A percentile compares a stretch with the other conserved stretches of the same genome.
phyloP scores from a whole-genome alignment of 805 yeast species.

The Candida maltosa region DNA sequence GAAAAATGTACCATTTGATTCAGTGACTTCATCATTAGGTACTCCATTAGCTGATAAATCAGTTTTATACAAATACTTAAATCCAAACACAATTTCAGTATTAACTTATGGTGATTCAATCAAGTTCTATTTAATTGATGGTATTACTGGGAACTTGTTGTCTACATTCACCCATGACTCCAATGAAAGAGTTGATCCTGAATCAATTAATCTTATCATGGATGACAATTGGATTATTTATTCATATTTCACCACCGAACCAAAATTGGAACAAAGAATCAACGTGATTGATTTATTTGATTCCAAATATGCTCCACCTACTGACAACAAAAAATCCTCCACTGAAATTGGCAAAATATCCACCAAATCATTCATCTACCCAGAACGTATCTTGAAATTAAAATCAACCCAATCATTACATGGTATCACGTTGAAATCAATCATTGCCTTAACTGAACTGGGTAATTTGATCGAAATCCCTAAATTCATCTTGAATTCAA shows the following conservation, averaged over 20 bases:
- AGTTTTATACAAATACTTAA: constrained; percentile 78
- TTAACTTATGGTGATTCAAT: constrained; percentile 34
- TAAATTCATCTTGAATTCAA: constrained; percentile 60
- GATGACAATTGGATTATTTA: constrained; percentile 86
- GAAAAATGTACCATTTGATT: constrained; percentile 17
- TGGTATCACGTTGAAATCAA: constrained; percentile 45
- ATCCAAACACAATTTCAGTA: constrained; percentile 63
- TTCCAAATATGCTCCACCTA: constrained; percentile 5
- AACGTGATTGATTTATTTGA: constrained; percentile 79
- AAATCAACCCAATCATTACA: constrained; percentile 36
- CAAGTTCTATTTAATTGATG: constrained; percentile 57
- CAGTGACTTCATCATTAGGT: constrained; percentile 54
- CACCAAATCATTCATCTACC: constrained; percentile 58
- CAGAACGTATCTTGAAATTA: constrained; percentile 53
- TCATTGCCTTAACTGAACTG: constrained; percentile 53
- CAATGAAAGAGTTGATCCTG: constrained; percentile 36
- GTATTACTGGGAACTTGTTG: constrained; percentile 64
- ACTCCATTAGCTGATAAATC: constrained; percentile 64
- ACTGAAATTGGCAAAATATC: constrained; percentile 47
- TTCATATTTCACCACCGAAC: constrained; percentile 51
- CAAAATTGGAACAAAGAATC: constrained; percentile 52
- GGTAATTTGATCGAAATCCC: constrained; percentile 74
- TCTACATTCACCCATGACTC: constrained; percentile 38
- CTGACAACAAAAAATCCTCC: constrained; percentile 15
- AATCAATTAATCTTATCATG: constrained; percentile 49